Evolutionary conservation across 106 monocot genomes (phyloP), one percentile per base, ranked within the genome.

Genomic region (Vanilla planifolia): DNA sequence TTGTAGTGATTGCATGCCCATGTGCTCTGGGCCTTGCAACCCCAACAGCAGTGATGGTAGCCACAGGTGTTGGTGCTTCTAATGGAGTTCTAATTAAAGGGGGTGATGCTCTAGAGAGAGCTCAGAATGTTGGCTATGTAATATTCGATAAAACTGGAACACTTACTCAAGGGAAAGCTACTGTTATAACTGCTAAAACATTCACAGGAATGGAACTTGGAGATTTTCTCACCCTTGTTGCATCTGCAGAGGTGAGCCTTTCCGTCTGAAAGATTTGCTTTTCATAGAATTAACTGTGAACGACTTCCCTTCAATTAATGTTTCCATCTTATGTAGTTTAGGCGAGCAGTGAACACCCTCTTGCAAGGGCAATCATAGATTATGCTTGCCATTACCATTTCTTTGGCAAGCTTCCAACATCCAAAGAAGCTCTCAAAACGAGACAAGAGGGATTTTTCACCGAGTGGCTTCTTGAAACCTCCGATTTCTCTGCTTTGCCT

Each of bases 31-130:
- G 96, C 34, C 70, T 98, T 11, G 96, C 96, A 26, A 98, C 96
- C 8, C 96, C 96, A 30, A 98, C 96, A 36, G 96, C 96, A 48
- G 96, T 98, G 28, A 98, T 98, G 96, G 96, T 98, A 20, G 96
- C 91, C n/a, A 98, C 96, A 10, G 96, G 96, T 43, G 84, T 91
- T 52, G 96, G 91, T 41, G 96, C 96, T 52, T 71, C 60, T 24
- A 84, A 91, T 58, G 96, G 96, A 1, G 71, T 98, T 15, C 66
- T 98, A 16, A 89, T 98, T n/a, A 98, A 98, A 67, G 96, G 96
- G 33, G 96, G 96, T 21, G 88, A 98, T 74, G 96, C 96, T 40
- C 58, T 98, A 51, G 96, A 98, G 72, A 90, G 87, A 74, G 91
- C 96, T 26, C 79, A 98, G 48, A 81, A 69, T 65, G 46, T 98